These are phyloP conservation scores for Diaporthe caulivora DNA, from an alignment of 2,329 filamentous ascomycete genomes.

Conservation along the genomic window DNA sequence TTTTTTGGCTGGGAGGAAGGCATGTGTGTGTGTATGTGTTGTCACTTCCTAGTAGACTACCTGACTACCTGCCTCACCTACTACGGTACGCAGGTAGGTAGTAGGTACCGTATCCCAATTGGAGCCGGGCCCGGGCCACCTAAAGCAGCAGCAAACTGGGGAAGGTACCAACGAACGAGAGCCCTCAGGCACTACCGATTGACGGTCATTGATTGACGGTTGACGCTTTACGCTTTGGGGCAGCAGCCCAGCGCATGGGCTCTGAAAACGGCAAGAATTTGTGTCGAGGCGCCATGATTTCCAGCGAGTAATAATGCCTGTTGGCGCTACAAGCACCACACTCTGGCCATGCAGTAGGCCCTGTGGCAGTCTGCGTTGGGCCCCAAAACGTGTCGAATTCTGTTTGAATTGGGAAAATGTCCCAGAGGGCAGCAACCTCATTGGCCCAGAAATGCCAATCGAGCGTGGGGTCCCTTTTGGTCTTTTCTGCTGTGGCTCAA, in stretches of 20 bases:
- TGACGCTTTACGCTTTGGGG: slow-evolving; percentile 25
- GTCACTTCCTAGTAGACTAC: slow-evolving; percentile 48
- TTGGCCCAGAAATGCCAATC: slow-evolving; percentile 51
- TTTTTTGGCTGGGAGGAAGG: not conserved
- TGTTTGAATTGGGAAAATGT: slow-evolving; percentile 41
- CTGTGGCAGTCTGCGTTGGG: slow-evolving; percentile 12
- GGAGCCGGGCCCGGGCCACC: slow-evolving; percentile 15
- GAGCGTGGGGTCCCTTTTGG: slow-evolving; percentile 37
- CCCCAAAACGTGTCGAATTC: slow-evolving; percentile 26
- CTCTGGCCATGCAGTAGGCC: not conserved
- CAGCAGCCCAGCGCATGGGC: not conserved
- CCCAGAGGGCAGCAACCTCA: slow-evolving; percentile 45
- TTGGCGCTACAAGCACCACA: slow-evolving; percentile 34
- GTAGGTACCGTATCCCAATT: slow-evolving; percentile 1
- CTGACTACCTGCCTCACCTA: no score
- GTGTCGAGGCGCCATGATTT: slow-evolving; percentile 25
- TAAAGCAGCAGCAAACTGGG: not conserved
- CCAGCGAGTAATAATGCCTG: slow-evolving; percentile 39
- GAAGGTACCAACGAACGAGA: slow-evolving; percentile 15
- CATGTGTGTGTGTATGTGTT: not conserved
- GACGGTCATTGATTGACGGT: slow-evolving; percentile 3
- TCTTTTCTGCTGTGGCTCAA: slow-evolving; percentile 10
- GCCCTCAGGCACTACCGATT: not conserved
- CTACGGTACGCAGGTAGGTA: no score
- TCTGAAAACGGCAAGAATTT: slow-evolving; percentile 34